Base-by-base conservation (phyloP, 495 filamentous ascomycete genomes). In the Annulohypoxylon nitens region DNA sequence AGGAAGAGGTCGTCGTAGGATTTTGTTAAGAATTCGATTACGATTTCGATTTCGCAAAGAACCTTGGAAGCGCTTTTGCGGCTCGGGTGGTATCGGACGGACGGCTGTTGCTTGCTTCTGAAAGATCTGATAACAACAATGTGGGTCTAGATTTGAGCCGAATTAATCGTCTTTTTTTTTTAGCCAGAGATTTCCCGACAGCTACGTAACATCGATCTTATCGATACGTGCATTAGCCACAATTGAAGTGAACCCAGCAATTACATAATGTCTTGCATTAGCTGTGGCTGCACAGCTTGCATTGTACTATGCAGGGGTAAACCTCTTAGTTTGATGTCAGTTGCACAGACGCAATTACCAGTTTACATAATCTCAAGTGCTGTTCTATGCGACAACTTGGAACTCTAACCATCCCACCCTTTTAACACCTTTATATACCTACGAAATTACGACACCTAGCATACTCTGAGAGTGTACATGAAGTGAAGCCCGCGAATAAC, bases 41-140 rank as follows among this genome's bases (percentile, higher is more conserved):
- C 20, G 60, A 60, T 66, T 62, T 23, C 37, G 37, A 41, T 68
- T 69, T 65, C 33, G 57, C 50, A 47, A 60, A 70, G 50, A 54
- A 54, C 50, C 50, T 57, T 55, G 58, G 50, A 61, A 47, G 67
- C 70, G 57, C 55, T 71, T 75, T 59, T 68, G 67, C 66, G 67
- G 71, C 77, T 77, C 77, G 75, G 77, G 77, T 75, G 75, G 64
- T 75, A 64, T 75, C 73, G 76, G 76, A 70, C 72, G 58, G 65
- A 67, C 74, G 69, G 69, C 54, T 76, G 63, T 65, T 70, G 69
- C 69, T 65, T 70, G 69, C 69, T 70, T 69, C 64, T 65, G 73
- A 68, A 71, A 77, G 71, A 77, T 77, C 75, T 77, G 75, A 77
- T 71, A 77, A 69, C 48, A 74, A 64, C 3, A 61, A 61, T 48